Evolutionary conservation across 306 rosid species (phyloP).

Genomic region (Vachellia collinsii): DNA sequence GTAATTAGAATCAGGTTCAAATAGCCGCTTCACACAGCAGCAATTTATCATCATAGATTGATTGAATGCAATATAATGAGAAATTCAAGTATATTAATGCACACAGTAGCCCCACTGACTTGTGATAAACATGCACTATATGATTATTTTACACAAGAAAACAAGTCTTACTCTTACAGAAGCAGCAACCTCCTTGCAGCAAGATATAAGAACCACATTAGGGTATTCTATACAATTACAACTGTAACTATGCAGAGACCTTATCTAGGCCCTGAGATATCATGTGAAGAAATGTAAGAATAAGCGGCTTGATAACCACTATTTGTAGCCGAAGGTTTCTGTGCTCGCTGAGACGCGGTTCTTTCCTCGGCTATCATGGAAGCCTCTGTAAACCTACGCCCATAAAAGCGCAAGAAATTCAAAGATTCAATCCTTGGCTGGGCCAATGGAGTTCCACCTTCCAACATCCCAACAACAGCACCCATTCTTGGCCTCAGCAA

Average conservation of each 20-base stretch:
- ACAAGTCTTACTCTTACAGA: background rate
- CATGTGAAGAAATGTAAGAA: slow-evolving; percentile 79
- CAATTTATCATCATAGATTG: background rate
- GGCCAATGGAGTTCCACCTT: slow-evolving; percentile 67
- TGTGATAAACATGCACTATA: background rate
- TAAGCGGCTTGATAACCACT: slow-evolving; percentile 43
- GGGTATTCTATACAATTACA: slow-evolving; percentile 20
- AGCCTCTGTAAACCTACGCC: slow-evolving; percentile 77
- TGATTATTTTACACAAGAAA: background rate
- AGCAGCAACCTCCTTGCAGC: background rate
- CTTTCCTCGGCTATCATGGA: slow-evolving; percentile 61
- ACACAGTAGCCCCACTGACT: background rate
- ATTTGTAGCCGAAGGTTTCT: slow-evolving; percentile 39
- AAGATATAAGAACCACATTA: background rate
- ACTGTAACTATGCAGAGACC: background rate
- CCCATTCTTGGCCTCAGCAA: slow-evolving; percentile 78
- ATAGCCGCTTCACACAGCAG: background rate
- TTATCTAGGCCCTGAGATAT: slow-evolving; percentile 92
- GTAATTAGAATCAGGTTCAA: background rate
- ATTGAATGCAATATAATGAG: background rate
- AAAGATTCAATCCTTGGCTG: slow-evolving; percentile 74
- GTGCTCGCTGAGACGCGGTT: slow-evolving; percentile 35
- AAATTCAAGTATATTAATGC: background rate
- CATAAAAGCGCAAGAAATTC: slow-evolving; percentile 82
- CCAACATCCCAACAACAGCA: slow-evolving; percentile 77